A percentile compares a stretch with the other conserved stretches of the same genome.
phyloP scores from a whole-genome alignment of 1,139 yeast genomes.

The Scheffersomyces segobiensis region DNA sequence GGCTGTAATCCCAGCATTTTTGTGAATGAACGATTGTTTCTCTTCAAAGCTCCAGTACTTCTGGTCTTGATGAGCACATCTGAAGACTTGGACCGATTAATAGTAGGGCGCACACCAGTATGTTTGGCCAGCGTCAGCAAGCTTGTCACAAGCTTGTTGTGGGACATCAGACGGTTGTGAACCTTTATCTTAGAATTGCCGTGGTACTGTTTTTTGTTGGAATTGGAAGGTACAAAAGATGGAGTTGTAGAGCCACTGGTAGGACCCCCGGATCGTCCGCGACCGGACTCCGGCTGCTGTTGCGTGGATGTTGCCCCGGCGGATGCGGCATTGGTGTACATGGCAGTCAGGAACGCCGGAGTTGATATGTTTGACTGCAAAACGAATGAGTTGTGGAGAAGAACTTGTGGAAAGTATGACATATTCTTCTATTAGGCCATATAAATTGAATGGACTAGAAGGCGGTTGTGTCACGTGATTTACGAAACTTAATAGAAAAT shows the following conservation, averaged over 20 bases:
- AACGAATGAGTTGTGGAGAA: background rate
- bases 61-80: slow-evolving; percentile 36
- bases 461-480: background rate
- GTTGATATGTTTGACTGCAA: slow-evolving; percentile 33
- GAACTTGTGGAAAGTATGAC: background rate
- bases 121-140: slow-evolving; percentile 16
- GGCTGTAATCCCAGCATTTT: slow-evolving; percentile 41
- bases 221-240: background rate
- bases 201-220: background rate
- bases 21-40: slow-evolving; percentile 40
- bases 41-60: slow-evolving; percentile 24
- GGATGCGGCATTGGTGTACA: background rate
- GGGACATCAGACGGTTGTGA: slow-evolving; percentile 36
- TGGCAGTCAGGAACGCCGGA: slow-evolving; percentile 41
- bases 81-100: slow-evolving; percentile 44
- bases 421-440: background rate
- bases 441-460: background rate
- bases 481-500: background rate
- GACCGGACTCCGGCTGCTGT: background rate
- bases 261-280: background rate
- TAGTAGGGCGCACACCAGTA: slow-evolving; percentile 26
- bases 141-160: slow-evolving; percentile 27
- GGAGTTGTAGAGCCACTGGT: background rate
- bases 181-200: slow-evolving; percentile 13
- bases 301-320: background rate